Conservation (phyloP, 2,329 filamentous ascomycete genomes). For the Verticillium tricorpus region DNA sequence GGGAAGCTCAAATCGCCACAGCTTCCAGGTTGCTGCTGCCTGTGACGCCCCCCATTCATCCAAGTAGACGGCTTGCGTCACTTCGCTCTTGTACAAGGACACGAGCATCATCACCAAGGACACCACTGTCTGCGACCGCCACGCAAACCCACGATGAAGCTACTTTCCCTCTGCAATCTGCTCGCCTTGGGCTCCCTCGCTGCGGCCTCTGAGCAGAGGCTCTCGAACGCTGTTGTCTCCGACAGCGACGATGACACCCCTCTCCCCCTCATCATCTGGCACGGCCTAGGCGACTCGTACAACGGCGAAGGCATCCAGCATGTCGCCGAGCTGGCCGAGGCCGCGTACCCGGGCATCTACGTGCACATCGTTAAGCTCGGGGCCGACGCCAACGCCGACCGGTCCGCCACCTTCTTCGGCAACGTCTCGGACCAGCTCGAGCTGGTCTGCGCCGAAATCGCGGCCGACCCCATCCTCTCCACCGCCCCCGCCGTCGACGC, state of each 20-base stretch:
- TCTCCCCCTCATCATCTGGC: slow-evolving; percentile 91
- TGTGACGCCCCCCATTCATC: slow-evolving; percentile 4
- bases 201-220: slow-evolving; percentile 9
- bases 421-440: slow-evolving; percentile 78
- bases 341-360: slow-evolving; percentile 75
- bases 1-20: slow-evolving; percentile 7
- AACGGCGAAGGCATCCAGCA: slow-evolving; percentile 67
- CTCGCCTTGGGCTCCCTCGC: slow-evolving; percentile 21
- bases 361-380: slow-evolving; percentile 75
- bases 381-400: slow-evolving; percentile 63
- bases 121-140: slow-evolving; percentile 5
- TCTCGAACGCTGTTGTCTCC: slow-evolving; percentile 4
- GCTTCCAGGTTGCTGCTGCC: background rate
- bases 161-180: slow-evolving; percentile 26
- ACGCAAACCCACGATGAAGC: slow-evolving; percentile 19
- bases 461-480: slow-evolving; percentile 71
- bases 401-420: slow-evolving; percentile 82
- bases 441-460: slow-evolving; percentile 72
- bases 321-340: slow-evolving; percentile 67
- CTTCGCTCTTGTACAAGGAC: background rate
- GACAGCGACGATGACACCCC: slow-evolving; percentile 55
- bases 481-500: slow-evolving; percentile 83
- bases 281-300: slow-evolving; percentile 74
- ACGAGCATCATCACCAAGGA: background rate
- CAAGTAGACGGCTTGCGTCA: background rate